A percentile compares a stretch with the other conserved stretches of the same genome.
Evolutionary conservation across 345 rosid species (phyloP).

Genomic region (Microthlaspi erraticum): DNA sequence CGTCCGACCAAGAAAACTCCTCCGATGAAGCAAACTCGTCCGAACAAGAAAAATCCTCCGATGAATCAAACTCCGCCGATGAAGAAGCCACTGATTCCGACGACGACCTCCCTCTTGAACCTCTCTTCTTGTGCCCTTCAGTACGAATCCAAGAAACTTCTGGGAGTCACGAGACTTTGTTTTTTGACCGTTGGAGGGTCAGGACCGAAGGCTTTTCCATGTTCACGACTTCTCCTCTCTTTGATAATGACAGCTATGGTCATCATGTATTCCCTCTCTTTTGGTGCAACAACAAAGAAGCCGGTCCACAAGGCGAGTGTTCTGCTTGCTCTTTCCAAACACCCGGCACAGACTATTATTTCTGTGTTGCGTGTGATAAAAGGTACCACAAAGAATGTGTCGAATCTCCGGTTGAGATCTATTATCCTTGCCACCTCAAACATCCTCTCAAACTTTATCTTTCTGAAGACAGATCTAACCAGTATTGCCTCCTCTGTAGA

Average conservation of each 20-base stretch:
- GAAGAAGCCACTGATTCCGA: not conserved
- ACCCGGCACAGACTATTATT: not conserved
- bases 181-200: too few relatives aligned
- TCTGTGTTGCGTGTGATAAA: not conserved
- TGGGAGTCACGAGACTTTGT: too few relatives aligned
- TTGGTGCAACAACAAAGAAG: slow-evolving; percentile 18
- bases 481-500: not conserved
- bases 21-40: not conserved
- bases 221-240: not conserved
- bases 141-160: not conserved
- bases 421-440: not conserved
- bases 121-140: not conserved
- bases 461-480: not conserved
- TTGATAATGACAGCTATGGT: not conserved
- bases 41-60: not conserved
- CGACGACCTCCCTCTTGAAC: not conserved
- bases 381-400: slow-evolving; percentile 24
- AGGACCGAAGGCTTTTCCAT: not conserved
- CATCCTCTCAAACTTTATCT: slow-evolving; percentile 2
- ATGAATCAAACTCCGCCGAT: not conserved
- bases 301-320: not conserved
- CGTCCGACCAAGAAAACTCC: not conserved
- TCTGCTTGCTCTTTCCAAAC: accelerated
- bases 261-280: slow-evolving; percentile 15
- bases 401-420: slow-evolving; percentile 9